These are phyloP conservation scores for Sugiyamaella neomexicana DNA, from an alignment of 1,139 yeast genomes.

Conservation along the genomic window DNA sequence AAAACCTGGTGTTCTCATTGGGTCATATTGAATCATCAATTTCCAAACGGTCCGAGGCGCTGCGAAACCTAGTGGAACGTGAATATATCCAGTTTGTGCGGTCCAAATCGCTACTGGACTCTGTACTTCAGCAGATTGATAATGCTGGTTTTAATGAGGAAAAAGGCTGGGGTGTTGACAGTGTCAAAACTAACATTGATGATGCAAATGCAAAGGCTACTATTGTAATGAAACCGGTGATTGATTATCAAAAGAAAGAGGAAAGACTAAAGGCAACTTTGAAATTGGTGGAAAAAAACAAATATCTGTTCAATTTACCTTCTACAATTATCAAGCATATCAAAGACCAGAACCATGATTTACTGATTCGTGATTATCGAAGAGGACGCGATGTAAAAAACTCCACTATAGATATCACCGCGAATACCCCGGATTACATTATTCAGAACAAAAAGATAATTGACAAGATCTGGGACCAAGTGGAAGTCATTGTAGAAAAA, in stretches of 20 bases:
- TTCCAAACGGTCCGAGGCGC: constrained; percentile 61
- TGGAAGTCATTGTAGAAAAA: constrained; percentile 60
- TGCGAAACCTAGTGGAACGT: constrained; percentile 65
- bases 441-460: constrained; percentile 40
- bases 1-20: constrained; percentile 58
- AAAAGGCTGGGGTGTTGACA: constrained; percentile 39
- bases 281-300: constrained; percentile 61
- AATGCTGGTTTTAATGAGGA: constrained; percentile 44
- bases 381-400: constrained; percentile 49
- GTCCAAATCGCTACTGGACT: constrained; percentile 67
- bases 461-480: constrained; percentile 64
- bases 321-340: constrained; percentile 55
- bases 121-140: constrained; percentile 54
- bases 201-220: constrained; percentile 52
- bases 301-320: constrained; percentile 72
- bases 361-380: constrained; percentile 67
- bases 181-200: constrained; percentile 37
- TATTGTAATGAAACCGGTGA: constrained; percentile 71
- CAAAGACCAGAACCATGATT: constrained; percentile 63
- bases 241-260: constrained; percentile 63
- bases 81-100: constrained; percentile 76
- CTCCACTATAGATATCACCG: constrained; percentile 27
- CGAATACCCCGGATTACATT: constrained; percentile 34
- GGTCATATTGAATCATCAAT: constrained; percentile 61
- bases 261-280: constrained; percentile 59